Percentiles rank a stretch among this genome's conserved stretches.
phyloP scores from a whole-genome alignment of 441 rosid species.

The Gossypium gossypioides region DNA sequence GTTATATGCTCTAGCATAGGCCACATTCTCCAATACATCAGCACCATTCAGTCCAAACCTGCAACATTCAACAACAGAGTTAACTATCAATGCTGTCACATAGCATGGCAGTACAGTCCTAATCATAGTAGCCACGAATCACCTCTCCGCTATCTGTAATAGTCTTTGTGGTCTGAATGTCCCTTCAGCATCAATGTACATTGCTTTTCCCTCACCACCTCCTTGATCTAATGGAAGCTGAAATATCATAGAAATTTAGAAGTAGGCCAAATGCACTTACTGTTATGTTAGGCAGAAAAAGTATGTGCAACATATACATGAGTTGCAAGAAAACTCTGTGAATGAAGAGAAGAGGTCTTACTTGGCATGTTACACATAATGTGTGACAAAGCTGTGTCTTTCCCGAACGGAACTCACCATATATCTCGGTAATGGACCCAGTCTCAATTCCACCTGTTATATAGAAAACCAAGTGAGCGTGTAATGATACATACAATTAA shows the following conservation, averaged over 20 bases:
- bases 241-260: slow-evolving; percentile 17
- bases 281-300: not conserved
- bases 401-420: slow-evolving; percentile 95
- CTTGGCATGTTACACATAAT: slow-evolving; percentile 94
- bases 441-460: slow-evolving; percentile 82
- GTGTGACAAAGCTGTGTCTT: slow-evolving; percentile 98
- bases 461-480: slow-evolving; percentile 12
- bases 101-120: slow-evolving; percentile 2
- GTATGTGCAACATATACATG: not conserved
- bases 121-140: slow-evolving; percentile 9
- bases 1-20: slow-evolving; percentile 93
- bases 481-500: not conserved
- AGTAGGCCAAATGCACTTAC: not conserved
- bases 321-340: not conserved
- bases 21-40: slow-evolving; percentile 92
- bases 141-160: slow-evolving; percentile 90
- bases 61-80: slow-evolving; percentile 16
- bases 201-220: slow-evolving; percentile 94
- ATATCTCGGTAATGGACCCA: slow-evolving; percentile 90
- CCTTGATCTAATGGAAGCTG: slow-evolving; percentile 99
- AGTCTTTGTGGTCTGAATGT: slow-evolving; percentile 95
- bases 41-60: slow-evolving; percentile 90
- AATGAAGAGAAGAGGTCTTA: slow-evolving; percentile 21
- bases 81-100: slow-evolving; percentile 9
- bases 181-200: slow-evolving; percentile 98